These are phyloP conservation scores for Alternaria sp. DNA, from an alignment of 2,329 filamentous ascomycete species.

Conservation along the genomic window DNA sequence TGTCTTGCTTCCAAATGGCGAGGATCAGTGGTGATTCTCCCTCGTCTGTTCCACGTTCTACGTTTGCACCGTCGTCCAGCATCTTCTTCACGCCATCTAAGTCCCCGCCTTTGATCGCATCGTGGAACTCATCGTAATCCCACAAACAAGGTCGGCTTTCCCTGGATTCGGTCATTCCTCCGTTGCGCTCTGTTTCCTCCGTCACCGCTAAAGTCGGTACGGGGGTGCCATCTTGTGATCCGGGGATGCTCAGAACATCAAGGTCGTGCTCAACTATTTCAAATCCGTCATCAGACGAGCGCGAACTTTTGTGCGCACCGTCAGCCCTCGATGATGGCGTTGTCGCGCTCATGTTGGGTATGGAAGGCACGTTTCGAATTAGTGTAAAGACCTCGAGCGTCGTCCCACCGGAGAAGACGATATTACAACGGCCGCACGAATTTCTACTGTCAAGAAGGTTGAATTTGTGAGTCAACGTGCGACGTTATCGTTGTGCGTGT, in stretches of 20 bases:
- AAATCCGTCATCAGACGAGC: neutral
- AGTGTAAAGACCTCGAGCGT: neutral
- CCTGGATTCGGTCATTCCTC: neutral
- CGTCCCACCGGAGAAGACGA: too few relatives aligned
- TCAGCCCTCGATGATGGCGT: neutral
- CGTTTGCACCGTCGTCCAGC: slow-evolving; percentile 12
- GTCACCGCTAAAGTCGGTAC: neutral
- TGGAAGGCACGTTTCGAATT: neutral
- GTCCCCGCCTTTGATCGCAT: slow-evolving; percentile 13
- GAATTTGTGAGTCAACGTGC: neutral
- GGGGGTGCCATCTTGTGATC: neutral
- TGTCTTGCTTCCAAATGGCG: slow-evolving; percentile 16
- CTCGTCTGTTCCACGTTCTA: slow-evolving; percentile 11
- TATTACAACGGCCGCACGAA: too few relatives aligned
- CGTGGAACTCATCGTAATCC: neutral
- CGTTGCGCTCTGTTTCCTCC: too few relatives aligned
- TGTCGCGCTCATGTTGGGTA: neutral
- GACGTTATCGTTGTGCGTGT: neutral
- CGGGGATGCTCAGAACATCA: neutral
- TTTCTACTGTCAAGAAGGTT: neutral
- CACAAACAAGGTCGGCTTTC: neutral
- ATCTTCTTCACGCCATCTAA: slow-evolving; percentile 6
- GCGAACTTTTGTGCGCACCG: neutral
- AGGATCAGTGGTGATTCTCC: slow-evolving; percentile 17
- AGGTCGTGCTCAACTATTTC: neutral